Evolutionary conservation across 1,284 basidiomycete genomes (phyloP), one percentile per base, ranked within the genome.

Genomic region (Ceratobasidium sp.): DNA sequence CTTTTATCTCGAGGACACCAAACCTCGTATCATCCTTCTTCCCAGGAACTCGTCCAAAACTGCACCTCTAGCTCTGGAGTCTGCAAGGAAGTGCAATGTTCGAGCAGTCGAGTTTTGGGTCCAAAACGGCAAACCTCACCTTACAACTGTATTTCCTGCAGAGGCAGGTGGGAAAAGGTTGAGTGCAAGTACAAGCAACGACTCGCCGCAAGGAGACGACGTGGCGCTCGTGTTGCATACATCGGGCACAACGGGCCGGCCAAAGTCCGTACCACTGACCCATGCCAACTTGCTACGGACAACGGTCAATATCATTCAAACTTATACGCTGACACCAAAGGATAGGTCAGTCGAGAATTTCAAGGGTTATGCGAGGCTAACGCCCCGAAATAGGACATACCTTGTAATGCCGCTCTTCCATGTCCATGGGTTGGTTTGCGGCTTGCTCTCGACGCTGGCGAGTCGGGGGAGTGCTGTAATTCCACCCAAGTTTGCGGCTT

Each of bases 371-470:
- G 9, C 6, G 37, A 40, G 40, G 34, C 43, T 75, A n/a, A 76
- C 54, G 34, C 32, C 22, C 34, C 37, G 0, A 32, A 85, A 86
- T 79, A 81, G 84, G n/a, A 84, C 84, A 11, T 86, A 84, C 79
- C 82, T 87, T 37, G 91, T 91, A 85, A 91, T 91, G 90, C 90
- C 90, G 37, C 85, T 91, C 43, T 91, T 90, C 84, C 90, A 91
- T 80, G 89, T 91, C 22, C 90, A 90, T 71, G 90, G 90, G 46
- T 87, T 91, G 59, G 86, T 91, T 40, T 88, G 89, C 74, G 91
- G 90, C 79, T 84, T 92, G 32, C 85, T 91, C 22, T 88, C 90
- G 8, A 89, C 90, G 0, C 82, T 91, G 6, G 84, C 89, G 54
- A 88, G 89, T 22, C 88, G 89, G 4, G 89, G 89, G 8, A 87